Evolutionary conservation across 768 basidiomycete species (phyloP), one percentile per base, ranked within the genome.

Genomic region (Amanita polypyramis): DNA sequence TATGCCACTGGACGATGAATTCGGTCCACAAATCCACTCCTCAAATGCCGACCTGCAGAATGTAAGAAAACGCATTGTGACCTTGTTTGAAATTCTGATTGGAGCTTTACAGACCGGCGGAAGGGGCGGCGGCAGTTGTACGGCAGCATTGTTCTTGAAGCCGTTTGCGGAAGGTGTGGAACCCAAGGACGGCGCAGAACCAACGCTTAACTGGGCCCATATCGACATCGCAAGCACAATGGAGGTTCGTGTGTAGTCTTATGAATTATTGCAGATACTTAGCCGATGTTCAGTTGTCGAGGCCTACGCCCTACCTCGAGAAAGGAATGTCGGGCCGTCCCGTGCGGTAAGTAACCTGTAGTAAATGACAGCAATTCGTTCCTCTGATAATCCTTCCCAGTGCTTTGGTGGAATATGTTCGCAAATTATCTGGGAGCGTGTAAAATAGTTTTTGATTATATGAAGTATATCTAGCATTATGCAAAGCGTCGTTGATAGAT

Each of bases 111-210:
- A 88, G 82, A 77, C 71, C 20, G 86, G 90, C 40, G 89, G 88
- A n/a, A 71, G 65, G 19, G 68, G 75, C 35, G 90, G 67, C 7
- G 90, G 88, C 30, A 70, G 77, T 46, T 80, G 76, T 65, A 93
- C 90, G 1, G 91, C 90, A 2, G 89, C 90, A 2, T 67, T 91
- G 15, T 94, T 94, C 80, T 69, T 94, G 49, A 87, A 88, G 66
- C 72, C 80, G 2, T 90, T 90, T 55, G 85, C 85, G 1, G 74
- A 84, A 20, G 87, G 85, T 3, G 77, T 82, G 48, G 82, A 87
- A 57, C 67, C 72, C 1, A 73, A 76, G 56, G 72, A 77, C 10
- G 80, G 76, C 37, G 57, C 71, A 49, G 72, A 70, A 23, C 69
- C 77, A 4, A 61, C 66, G 10, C 64, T 89, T 54, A 77, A 79